These are phyloP conservation scores for Solanum hybrid DNA, from an alignment of 305 asterid species.

Conservation along the genomic window DNA sequence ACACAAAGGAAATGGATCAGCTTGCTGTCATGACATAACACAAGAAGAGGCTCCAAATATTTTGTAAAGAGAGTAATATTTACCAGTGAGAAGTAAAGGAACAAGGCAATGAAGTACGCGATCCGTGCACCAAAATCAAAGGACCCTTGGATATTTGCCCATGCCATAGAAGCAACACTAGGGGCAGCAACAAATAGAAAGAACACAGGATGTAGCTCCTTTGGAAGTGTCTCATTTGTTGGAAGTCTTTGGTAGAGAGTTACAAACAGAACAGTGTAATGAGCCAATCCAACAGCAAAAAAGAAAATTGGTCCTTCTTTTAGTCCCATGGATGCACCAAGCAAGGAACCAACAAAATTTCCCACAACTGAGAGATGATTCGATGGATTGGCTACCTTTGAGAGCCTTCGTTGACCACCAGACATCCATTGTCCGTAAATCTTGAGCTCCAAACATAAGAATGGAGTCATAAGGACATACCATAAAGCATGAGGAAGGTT, in stretches of 20 bases:
- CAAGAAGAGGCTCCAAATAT: background rate
- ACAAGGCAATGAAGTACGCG: slow-evolving; percentile 56
- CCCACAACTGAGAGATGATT: slow-evolving; percentile 57
- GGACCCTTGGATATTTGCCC: slow-evolving; percentile 56
- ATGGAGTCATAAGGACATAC: slow-evolving; percentile 57
- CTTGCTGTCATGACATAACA: background rate
- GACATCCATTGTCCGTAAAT: slow-evolving; percentile 88
- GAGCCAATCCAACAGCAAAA: slow-evolving; percentile 68
- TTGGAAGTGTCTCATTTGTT: slow-evolving; percentile 57
- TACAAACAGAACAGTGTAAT: slow-evolving; percentile 51
- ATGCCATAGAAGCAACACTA: slow-evolving; percentile 62
- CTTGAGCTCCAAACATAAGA: slow-evolving; percentile 44
- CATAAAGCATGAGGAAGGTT: slow-evolving; percentile 30
- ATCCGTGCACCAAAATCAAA: slow-evolving; percentile 44
- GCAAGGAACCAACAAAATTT: slow-evolving; percentile 60
- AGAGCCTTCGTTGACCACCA: slow-evolving; percentile 59
- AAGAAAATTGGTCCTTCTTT: slow-evolving; percentile 67
- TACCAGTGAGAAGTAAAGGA: slow-evolving; percentile 63
- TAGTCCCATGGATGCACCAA: slow-evolving; percentile 61
- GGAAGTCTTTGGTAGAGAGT: slow-evolving; percentile 73
- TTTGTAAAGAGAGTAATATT: background rate
- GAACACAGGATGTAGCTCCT: slow-evolving; percentile 72
- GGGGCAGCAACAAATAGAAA: slow-evolving; percentile 74
- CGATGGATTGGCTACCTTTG: slow-evolving; percentile 65
- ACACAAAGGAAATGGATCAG: slow-evolving; percentile 1